Conservation (phyloP, 2,329 filamentous ascomycete genomes). For the Neurospora sp. region DNA sequence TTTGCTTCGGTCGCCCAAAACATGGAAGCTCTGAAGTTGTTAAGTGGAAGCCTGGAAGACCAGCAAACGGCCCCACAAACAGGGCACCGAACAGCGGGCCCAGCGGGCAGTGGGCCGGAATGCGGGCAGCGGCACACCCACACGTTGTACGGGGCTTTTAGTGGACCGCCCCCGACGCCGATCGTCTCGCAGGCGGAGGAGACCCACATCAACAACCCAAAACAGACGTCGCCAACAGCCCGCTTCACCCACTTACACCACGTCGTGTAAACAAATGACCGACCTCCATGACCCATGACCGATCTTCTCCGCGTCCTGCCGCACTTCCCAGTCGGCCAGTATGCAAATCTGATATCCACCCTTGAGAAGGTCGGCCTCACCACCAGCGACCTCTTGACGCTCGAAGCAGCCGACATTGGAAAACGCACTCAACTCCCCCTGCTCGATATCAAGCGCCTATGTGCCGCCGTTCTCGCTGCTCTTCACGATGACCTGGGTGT, state of each 20-base stretch:
- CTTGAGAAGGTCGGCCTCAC: slow-evolving; percentile 72
- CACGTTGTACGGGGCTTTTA: not conserved
- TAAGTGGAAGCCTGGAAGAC: not conserved
- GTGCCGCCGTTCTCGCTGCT: slow-evolving; percentile 53
- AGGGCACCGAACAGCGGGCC: not conserved
- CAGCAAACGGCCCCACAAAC: not conserved
- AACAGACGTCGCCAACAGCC: not conserved
- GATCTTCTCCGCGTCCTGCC: slow-evolving; percentile 80
- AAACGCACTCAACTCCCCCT: slow-evolving; percentile 76
- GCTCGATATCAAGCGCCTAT: slow-evolving; percentile 57
- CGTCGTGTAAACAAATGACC: not conserved
- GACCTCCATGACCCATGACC: slow-evolving; percentile 48
- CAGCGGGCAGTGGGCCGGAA: not conserved
- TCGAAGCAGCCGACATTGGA: slow-evolving; percentile 73
- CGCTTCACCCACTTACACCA: not conserved
- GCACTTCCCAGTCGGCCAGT: slow-evolving; percentile 61
- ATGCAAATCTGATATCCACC: slow-evolving; percentile 64
- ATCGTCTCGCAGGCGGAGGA: not conserved
- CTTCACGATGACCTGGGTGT: slow-evolving; percentile 54
- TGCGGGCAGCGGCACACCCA: not conserved
- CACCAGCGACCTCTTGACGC: slow-evolving; percentile 73
- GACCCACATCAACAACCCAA: not conserved
- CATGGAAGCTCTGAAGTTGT: not conserved
- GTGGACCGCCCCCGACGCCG: not conserved
- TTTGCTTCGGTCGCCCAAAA: not conserved